Evolutionary conservation across 208 protist species (phyloP), one percentile per base, ranked within the genome.

Genomic region (Acanthamoeba castellanii): DNA sequence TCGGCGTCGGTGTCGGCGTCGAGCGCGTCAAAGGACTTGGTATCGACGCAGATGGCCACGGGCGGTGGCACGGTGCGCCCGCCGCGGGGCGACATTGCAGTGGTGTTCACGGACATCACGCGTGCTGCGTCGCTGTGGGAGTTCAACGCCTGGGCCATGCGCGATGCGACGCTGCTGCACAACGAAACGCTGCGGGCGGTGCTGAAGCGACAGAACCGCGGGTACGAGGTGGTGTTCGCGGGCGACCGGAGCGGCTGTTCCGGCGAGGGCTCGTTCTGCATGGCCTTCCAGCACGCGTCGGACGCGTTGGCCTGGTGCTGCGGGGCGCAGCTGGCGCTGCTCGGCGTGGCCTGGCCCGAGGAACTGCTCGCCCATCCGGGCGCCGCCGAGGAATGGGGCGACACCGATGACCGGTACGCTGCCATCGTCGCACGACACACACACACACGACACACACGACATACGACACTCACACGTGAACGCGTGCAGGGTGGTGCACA

Each of bases 151-250:
- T 2, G 8, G 47, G 82, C 82, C 82, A 90, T 90, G 82, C 37
- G 52, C 30, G 82, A 90, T 14, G 82, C 82, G 14, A 90, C 82
- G n/a, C 82, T 90, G 76, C 32, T 90, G 13, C 82, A 90, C 82
- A 90, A 90, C 82, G 42, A 27, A 25, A 45, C 27, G 22, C 45
- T 82, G 9, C 11, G 74, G 20, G 34, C 18, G 34, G 42, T 20
- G 34, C n/a, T 82, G 27, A 37, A 20, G 27, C 34, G 45, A 14
- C 45, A 42, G 37, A 42, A 82, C 74, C 74, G 27, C 27, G 87
- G 87, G 11, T 92, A 92, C 87, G 87, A 92, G 61, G 87, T 92
- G 30, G 88, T 14, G 32, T 90, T 27, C 37, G 16, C 14, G 32
- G 9, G 59, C 59, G 25, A n/a, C 22, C 16, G 59, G 22, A 66